These are phyloP conservation scores for Pholiota adiposa DNA, from an alignment of 1,284 basidiomycete genomes.

Conservation along the genomic window DNA sequence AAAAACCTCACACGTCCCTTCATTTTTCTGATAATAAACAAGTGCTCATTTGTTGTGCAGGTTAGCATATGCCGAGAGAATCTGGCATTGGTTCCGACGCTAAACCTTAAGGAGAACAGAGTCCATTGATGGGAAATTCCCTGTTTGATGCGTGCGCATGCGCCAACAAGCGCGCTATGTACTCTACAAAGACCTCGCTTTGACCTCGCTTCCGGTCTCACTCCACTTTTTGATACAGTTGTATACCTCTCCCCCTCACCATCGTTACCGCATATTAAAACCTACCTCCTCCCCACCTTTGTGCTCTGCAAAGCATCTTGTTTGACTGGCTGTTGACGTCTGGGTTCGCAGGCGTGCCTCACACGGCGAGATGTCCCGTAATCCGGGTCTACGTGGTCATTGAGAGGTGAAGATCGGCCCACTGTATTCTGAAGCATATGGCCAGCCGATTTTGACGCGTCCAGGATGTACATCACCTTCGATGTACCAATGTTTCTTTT, in stretches of 20 bases:
- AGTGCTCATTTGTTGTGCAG: conserved; percentile 3
- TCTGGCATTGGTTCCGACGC: conserved; percentile 15
- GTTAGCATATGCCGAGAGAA: conserved; percentile 3
- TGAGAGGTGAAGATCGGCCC: background rate
- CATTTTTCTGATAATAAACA: conserved; percentile 9
- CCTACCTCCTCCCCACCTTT: background rate
- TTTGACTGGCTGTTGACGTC: background rate
- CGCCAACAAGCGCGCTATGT: background rate
- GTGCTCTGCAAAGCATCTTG: background rate
- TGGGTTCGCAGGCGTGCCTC: background rate
- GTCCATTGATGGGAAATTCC: conserved; percentile 9
- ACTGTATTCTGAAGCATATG: conserved; percentile 1
- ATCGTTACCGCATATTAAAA: background rate
- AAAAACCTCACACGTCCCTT: background rate
- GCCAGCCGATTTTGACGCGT: background rate
- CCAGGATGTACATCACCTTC: conserved; percentile 1
- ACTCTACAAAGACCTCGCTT: background rate
- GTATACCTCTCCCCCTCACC: background rate
- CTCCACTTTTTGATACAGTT: conserved; percentile 10
- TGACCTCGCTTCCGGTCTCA: conserved; percentile 1
- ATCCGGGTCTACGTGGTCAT: background rate
- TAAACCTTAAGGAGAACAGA: conserved; percentile 18
- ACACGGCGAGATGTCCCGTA: background rate
- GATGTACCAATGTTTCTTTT: background rate
- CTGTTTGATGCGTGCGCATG: background rate